Evolutionary conservation across 768 basidiomycete genomes (phyloP), one percentile per base, ranked within the genome.

Genomic region (Porpolomopsis calyptriformis): DNA sequence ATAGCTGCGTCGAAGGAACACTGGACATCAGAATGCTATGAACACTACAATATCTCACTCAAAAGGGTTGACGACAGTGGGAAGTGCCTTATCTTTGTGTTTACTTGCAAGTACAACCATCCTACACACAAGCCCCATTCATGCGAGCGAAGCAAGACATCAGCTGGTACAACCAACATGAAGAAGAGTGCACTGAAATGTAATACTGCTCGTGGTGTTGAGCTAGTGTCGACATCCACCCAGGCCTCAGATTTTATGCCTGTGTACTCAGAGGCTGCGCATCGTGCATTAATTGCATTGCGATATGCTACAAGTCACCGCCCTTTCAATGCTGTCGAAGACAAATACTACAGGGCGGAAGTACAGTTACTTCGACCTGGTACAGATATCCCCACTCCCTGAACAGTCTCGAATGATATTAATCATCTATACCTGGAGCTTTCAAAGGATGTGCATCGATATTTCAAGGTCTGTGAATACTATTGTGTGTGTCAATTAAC

Each of bases 311-410:
- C 40, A 36, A 35, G 41, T 11, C 46, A 53, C 16, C 50, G 53
- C 18, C 59, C 58, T 1, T 57, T 62, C 50, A 62, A 59, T 37
- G 40, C 42, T 1, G 49, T 62, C 8, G 22, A 36, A 4, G 60
- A 64, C 50, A 25, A 47, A 6, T 49, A 53, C 16, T 64, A 62
- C 39, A 26, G 31, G 8, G 43, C 36, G 7, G 59, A 64, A 38
- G 61, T 63, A 10, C 49, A 57, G 31, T 51, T 63, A 45, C 52
- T 63, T 9, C 52, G 52, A 1, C 62, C 62, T 3, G 57, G 56
- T 3, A 61, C 57, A 1, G n/a, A 25, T 4, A 7, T 64, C 23
- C 60, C 62, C 2, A 34, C 45, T 27, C 57, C 58, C 2, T 24
- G 12, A 6, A 64, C 60, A 0, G 53, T 64, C 14, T 51, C 53